Evolutionary conservation across 2,329 filamentous ascomycete genomes (phyloP).

Genomic region (Aspergillus sp.): DNA sequence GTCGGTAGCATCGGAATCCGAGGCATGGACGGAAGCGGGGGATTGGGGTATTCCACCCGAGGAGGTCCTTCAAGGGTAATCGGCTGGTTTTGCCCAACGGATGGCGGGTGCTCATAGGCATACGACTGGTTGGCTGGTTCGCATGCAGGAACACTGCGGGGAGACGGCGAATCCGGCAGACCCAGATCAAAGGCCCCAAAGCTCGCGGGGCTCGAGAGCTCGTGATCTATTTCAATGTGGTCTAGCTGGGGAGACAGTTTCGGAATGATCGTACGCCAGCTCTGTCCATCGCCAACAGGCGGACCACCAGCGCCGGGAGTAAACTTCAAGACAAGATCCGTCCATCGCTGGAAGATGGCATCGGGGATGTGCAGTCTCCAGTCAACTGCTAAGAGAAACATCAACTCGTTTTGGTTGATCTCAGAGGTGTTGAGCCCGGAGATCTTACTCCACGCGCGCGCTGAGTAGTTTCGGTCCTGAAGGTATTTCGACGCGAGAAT

Average conservation of each 20-base stretch:
- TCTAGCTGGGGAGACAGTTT: constrained; percentile 50
- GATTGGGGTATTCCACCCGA: constrained; percentile 28
- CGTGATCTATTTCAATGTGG: constrained; percentile 32
- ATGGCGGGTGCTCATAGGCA: constrained; percentile 21
- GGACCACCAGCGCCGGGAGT: constrained; percentile 50
- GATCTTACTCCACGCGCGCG: constrained; percentile 97
- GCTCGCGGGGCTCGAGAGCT: constrained; percentile 22
- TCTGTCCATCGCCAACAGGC: constrained; percentile 24
- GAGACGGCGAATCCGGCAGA: constrained; percentile 21
- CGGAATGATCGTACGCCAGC: constrained; percentile 43
- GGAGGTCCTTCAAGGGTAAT: constrained; percentile 44
- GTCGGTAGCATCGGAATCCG: constrained; percentile 51
- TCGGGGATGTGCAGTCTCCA: constrained; percentile 95
- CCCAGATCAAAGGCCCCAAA: constrained; percentile 18
- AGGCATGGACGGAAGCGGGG: constrained; percentile 45
- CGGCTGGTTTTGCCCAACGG: constrained; percentile 27
- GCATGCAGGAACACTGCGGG: constrained; percentile 13
- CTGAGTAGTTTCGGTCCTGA: constrained; percentile 95
- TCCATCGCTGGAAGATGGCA: constrained; percentile 82
- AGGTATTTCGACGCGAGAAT: constrained; percentile 97
- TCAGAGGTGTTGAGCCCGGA: constrained; percentile 87
- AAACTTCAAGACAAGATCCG: constrained; percentile 78
- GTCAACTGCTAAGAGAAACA: constrained; percentile 78
- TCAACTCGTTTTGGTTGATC: constrained; percentile 94
- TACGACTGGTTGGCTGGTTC: constrained; percentile 16